A percentile compares a stretch with the other conserved stretches of the same genome.
Conservation (phyloP, 306 rosid species). For the Quercus cerris region DNA sequence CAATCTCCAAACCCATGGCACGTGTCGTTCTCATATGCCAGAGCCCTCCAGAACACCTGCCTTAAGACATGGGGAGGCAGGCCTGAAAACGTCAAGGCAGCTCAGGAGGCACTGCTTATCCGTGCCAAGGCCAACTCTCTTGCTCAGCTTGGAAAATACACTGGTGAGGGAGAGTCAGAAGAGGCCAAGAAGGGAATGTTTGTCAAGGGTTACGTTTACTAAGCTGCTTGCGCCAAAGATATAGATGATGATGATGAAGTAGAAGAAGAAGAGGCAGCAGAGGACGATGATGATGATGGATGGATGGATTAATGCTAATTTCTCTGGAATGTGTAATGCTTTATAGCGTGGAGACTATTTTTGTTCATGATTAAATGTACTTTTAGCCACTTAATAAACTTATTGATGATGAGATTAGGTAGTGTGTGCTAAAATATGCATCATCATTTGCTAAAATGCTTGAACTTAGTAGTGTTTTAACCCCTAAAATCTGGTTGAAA, state of each 20-base stretch:
- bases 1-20: conserved; percentile 87
- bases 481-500: neutral
- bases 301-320: conserved; percentile 27
- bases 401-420: conserved; percentile 50
- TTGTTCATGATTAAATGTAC: conserved; percentile 52
- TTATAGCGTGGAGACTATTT: conserved; percentile 60
- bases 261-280: conserved; percentile 17
- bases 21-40: conserved; percentile 93
- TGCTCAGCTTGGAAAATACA: conserved; percentile 95
- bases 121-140: conserved; percentile 94
- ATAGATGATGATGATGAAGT: conserved; percentile 14
- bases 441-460: conserved; percentile 8
- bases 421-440: conserved; percentile 27
- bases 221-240: conserved; percentile 22
- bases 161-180: conserved; percentile 85
- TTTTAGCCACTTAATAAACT: conserved; percentile 45
- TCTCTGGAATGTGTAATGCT: conserved; percentile 44
- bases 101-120: conserved; percentile 69
- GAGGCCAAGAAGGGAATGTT: conserved; percentile 81
- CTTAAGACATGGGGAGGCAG: conserved; percentile 95
- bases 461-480: neutral
- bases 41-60: conserved; percentile 93
- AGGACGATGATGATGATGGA: conserved; percentile 5
- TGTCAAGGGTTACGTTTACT: conserved; percentile 84
- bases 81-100: conserved; percentile 77